Conservation (phyloP, 176 grass and related monocot genomes). For the Rhynchospora tenuis region DNA sequence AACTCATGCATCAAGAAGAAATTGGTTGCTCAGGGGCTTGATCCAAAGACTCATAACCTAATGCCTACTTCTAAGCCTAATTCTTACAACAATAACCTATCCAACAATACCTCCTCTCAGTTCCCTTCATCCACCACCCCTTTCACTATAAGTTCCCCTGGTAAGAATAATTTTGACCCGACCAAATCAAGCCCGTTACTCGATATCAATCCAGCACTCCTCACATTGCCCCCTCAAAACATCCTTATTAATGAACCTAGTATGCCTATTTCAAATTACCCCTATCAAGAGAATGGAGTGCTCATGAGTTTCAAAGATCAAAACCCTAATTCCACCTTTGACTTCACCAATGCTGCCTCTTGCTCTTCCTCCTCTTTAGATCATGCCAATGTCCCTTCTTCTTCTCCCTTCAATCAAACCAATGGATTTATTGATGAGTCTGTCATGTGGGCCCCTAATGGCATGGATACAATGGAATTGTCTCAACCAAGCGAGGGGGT, state of each 20-base stretch:
- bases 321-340: slow-evolving; percentile 41
- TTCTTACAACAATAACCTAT: slow-evolving; percentile 25
- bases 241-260: not conserved
- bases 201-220: slow-evolving; percentile 24
- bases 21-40: slow-evolving; percentile 89
- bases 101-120: slow-evolving; percentile 38
- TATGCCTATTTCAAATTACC: slow-evolving; percentile 36
- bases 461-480: slow-evolving; percentile 17
- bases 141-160: slow-evolving; percentile 89
- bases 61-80: slow-evolving; percentile 55
- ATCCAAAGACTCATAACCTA: slow-evolving; percentile 96
- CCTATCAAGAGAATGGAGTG: slow-evolving; percentile 39
- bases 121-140: slow-evolving; percentile 40
- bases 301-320: slow-evolving; percentile 76
- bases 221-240: slow-evolving; percentile 33
- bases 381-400: slow-evolving; percentile 29
- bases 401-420: slow-evolving; percentile 48
- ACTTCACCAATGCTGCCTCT: slow-evolving; percentile 67
- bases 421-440: slow-evolving; percentile 58
- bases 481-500: slow-evolving; percentile 14
- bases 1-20: slow-evolving; percentile 99
- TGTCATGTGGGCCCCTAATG: slow-evolving; percentile 42
- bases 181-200: slow-evolving; percentile 18
- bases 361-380: slow-evolving; percentile 31
- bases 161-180: slow-evolving; percentile 41